Evolutionary conservation across 2,329 filamentous ascomycete species (phyloP), one percentile per base, ranked within the genome.

Genomic region (Didymella glomerata): DNA sequence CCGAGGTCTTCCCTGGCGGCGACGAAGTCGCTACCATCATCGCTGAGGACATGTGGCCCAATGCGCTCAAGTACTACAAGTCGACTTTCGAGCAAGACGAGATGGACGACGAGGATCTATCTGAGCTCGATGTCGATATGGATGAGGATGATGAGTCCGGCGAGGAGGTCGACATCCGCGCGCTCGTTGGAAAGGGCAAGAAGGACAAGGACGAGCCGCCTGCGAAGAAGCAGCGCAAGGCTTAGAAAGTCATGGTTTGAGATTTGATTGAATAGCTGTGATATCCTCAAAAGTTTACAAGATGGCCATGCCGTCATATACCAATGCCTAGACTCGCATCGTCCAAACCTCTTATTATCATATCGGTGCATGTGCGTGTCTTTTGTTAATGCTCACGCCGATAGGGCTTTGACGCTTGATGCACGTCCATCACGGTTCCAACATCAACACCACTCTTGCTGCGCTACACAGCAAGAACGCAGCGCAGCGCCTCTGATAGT

Each of bases 1-100:
- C 89, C 47, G 94, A 97, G 78, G 89, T 96, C 68, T 97, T 95
- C 83, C 90, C 91, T n/a, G 87, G 88, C 42, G 94, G 91, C 22
- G 92, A 96, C 67, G 90, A 93, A 62, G 78, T 98, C 47, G 93
- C 93, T 38, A 84, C 92, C 63, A 84, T 88, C 60, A 83, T 98
- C 67, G 87, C 90, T 9, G 93, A 98, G 74, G 94, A 98, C 68
- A 81, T 98, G 51, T 97, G 90, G 89, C 91, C 92, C 47, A 87
- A 88, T 63, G 94, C 93, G 57, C 89, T 96, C 77, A 92, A 91
- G 77, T 96, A 95, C 81, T 98, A 95, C 81, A 90, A 59, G 60
- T 51, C 24, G 88, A 85, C 52, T 85, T 91, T 91, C 80, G 90
- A 91, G 14, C 63, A 64, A 32, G 68, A 68, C 45, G 85, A 85